Evolutionary conservation across 805 yeast genomes (phyloP), one percentile per base, ranked within the genome.

Genomic region (Kodamaea nitidulidarum): DNA sequence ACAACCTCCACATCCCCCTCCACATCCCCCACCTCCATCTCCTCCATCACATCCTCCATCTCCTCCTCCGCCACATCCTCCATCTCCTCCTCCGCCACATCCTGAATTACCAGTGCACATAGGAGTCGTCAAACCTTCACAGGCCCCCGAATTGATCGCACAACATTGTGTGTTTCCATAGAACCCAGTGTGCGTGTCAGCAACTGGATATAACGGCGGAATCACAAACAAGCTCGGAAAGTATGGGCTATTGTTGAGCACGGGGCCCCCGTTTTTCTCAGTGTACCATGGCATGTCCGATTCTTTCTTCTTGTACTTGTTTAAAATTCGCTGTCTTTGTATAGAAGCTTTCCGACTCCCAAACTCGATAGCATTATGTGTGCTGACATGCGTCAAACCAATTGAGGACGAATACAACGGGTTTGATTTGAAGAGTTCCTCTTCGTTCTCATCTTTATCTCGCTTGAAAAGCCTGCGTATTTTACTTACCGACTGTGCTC

Each of bases 201-300:
- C 7, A 20, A 20, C 18, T 4, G 49, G 46, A 4, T 22, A 36
- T 7, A 27, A 16, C 2, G 48, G 50, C 7, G 48, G 41, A n/a
- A 42, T 21, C 17, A 46, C 47, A 21, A 35, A 46, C 3, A 42
- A 21, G 12, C 29, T 31, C 8, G 42, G 41, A 24, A 38, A 43
- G 22, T 21, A 29, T 8, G 30, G 15, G 17, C 31, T 14, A 20
- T 20, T 8, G 8, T 20, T 20, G 8, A 8, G 5, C 22, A 20
- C 22, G 5, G 22, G 7, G 5, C 27, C 27, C 5, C 12, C 12
- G n/a, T 25, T 25, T 17, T 12, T 30, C 21, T 30, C 21, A 5
- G 10, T 16, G 17, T 34, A 35, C 41, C 39, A 34, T 7, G 36
- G 39, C 32, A 32, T 17, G 9, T 28, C 18, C 4, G 14, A 12